Conservation (phyloP, 208 protist species). For the Trypanosoma vivax region DNA sequence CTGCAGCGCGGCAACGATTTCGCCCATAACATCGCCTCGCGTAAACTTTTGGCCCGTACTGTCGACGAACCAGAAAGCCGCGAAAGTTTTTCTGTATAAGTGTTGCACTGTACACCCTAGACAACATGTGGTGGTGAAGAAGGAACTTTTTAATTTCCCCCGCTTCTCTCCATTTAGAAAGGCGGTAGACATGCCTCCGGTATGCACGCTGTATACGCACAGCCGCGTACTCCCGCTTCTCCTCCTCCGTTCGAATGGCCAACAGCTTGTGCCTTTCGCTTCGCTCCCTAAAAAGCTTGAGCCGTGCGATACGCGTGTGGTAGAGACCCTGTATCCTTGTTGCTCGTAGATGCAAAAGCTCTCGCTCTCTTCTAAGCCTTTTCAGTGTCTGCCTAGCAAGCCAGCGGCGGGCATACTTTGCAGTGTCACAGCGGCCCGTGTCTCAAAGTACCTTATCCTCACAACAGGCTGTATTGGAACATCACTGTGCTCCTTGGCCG, state of each 20-base stretch:
- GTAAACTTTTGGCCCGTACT: constrained; percentile 42
- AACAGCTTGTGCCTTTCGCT: constrained; percentile 3
- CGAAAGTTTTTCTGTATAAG: constrained; percentile 69
- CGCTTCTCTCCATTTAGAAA: constrained; percentile 26
- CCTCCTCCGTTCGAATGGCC: constrained; percentile 1
- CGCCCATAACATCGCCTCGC: constrained; percentile 52
- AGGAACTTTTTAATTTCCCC: constrained; percentile 34
- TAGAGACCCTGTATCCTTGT: constrained; percentile 47
- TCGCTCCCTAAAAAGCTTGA: constrained; percentile 13
- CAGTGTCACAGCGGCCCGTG: constrained; percentile 33
- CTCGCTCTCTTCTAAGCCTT: constrained; percentile 24
- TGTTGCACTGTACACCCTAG: constrained; percentile 63
- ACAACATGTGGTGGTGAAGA: constrained; percentile 59
- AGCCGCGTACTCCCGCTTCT: constrained; percentile 40
- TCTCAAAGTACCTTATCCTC: constrained; percentile 18
- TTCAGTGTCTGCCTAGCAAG: constrained; percentile 34
- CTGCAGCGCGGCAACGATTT: constrained; percentile 46
- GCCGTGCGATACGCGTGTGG: constrained; percentile 22
- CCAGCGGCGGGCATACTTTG: constrained; percentile 69
- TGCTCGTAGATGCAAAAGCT: constrained; percentile 21
- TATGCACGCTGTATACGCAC: constrained; percentile 66
- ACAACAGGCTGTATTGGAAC: constrained; percentile 8
- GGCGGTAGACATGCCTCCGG: constrained; percentile 45
- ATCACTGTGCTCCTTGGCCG: constrained; percentile 13
- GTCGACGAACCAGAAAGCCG: constrained; percentile 47